phyloP scores from a whole-genome alignment of 371 early-diverging fungal species.

The Blakeslea trispora region DNA sequence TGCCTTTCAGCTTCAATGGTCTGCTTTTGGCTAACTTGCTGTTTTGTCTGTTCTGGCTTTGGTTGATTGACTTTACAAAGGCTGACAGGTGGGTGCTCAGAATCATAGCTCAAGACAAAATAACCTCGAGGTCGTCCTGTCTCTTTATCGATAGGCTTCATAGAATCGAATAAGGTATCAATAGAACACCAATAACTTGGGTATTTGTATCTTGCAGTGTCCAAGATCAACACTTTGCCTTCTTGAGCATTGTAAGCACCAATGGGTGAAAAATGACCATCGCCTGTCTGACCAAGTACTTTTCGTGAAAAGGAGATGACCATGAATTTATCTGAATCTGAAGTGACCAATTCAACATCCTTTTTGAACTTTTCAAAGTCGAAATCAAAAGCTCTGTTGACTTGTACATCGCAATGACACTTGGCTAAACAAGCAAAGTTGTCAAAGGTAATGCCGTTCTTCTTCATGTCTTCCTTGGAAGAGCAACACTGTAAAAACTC shows the following conservation, averaged over 20 bases:
- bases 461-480: conserved; percentile 74
- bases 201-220: conserved; percentile 79
- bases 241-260: conserved; percentile 67
- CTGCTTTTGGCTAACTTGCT: not conserved
- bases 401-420: conserved; percentile 80
- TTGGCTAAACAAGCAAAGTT: conserved; percentile 88
- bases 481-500: conserved; percentile 86
- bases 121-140: conserved; percentile 86
- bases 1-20: not conserved
- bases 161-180: conserved; percentile 72
- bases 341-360: conserved; percentile 71
- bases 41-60: conserved; percentile 3
- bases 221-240: conserved; percentile 78
- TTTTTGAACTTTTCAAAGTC: conserved; percentile 74
- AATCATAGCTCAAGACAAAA: conserved; percentile 70
- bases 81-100: conserved; percentile 44
- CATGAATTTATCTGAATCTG: conserved; percentile 78
- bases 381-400: conserved; percentile 67
- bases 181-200: conserved; percentile 80
- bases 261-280: conserved; percentile 82
- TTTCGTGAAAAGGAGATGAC: conserved; percentile 85
- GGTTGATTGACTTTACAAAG: conserved; percentile 32
- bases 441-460: conserved; percentile 85
- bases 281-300: conserved; percentile 87
- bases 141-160: conserved; percentile 79